Conservation (phyloP, 495 filamentous ascomycete genomes). For the Trichoderma parareesei region DNA sequence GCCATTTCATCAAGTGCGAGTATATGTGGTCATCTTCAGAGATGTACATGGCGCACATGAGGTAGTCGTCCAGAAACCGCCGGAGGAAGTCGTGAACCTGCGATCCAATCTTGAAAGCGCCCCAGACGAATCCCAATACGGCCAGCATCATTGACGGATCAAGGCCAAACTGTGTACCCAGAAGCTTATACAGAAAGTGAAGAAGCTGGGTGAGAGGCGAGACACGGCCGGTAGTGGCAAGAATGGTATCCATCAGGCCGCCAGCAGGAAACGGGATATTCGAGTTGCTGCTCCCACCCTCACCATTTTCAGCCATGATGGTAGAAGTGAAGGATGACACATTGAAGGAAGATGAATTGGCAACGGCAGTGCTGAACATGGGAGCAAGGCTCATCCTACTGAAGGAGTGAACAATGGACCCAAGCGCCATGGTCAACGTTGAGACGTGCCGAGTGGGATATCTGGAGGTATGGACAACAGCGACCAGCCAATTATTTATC, state of each 20-base stretch:
- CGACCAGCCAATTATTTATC: neutral
- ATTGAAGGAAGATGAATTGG: neutral
- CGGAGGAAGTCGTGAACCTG: constrained; percentile 23
- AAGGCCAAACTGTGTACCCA: constrained; percentile 27
- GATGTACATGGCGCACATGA: constrained; percentile 49
- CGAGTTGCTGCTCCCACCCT: neutral
- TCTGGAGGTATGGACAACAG: neutral
- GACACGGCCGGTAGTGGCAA: neutral
- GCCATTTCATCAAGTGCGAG: constrained; percentile 51
- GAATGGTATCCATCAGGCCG: constrained; percentile 5
- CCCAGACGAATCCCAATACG: constrained; percentile 30
- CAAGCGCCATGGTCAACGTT: neutral
- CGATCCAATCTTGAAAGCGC: constrained; percentile 25
- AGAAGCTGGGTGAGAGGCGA: constrained; percentile 16
- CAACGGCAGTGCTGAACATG: neutral
- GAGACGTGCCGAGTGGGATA: neutral
- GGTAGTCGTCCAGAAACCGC: constrained; percentile 31
- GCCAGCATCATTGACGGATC: constrained; percentile 32
- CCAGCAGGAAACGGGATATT: neutral
- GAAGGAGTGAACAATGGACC: neutral
- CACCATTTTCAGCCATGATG: neutral
- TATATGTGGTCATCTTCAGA: constrained; percentile 52
- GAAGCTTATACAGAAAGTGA: constrained; percentile 19
- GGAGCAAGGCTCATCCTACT: neutral
- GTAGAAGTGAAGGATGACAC: neutral